Evolutionary conservation across 805 yeast genomes (phyloP).

Genomic region (Saturnispora serradocipensis): DNA sequence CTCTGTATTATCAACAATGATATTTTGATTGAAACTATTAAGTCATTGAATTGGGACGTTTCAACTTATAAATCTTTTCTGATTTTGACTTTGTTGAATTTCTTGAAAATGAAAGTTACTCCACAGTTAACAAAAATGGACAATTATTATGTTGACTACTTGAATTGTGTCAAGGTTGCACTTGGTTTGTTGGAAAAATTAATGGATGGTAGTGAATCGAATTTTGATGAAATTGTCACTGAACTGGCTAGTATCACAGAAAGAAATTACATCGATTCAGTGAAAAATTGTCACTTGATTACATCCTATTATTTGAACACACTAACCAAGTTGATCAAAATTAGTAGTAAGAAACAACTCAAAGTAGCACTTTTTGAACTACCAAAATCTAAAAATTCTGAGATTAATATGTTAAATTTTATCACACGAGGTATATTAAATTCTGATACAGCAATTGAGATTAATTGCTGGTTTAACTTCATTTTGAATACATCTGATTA

Average conservation of each 20-base stretch:
- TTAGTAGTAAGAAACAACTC: conserved; percentile 17
- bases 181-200: conserved; percentile 38
- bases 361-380: conserved; percentile 14
- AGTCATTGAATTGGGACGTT: conserved; percentile 36
- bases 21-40: conserved; percentile 33
- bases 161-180: conserved; percentile 32
- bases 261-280: neutral
- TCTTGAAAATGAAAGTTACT: conserved; percentile 27
- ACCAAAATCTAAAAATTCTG: conserved; percentile 2
- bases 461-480: conserved; percentile 23
- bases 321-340: conserved; percentile 18
- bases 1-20: conserved; percentile 46
- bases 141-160: conserved; percentile 23
- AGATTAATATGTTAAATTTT: conserved; percentile 19
- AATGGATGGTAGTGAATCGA: conserved; percentile 48
- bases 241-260: conserved; percentile 14
- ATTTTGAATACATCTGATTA: conserved; percentile 17
- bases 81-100: conserved; percentile 36
- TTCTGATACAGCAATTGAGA: conserved; percentile 16
- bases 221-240: conserved; percentile 31
- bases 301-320: conserved; percentile 19
- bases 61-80: conserved; percentile 57
- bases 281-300: conserved; percentile 6
- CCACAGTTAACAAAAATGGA: conserved; percentile 13
- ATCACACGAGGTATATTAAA: conserved; percentile 20